phyloP scores from a whole-genome alignment of 306 rosid genomes.

The Trifolium fragiferum region DNA sequence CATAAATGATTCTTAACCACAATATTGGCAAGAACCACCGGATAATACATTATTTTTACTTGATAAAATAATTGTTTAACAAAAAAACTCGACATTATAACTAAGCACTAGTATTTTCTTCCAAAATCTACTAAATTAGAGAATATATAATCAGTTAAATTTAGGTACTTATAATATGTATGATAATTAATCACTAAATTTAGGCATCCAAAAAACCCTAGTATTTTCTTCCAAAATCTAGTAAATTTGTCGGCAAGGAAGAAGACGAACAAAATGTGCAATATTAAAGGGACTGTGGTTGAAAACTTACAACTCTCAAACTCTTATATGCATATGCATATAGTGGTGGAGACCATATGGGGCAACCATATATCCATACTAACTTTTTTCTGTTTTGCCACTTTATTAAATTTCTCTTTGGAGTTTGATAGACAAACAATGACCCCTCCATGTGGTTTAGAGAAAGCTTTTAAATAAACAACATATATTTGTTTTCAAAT shows the following conservation, averaged over 20 bases:
- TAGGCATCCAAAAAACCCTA: no score
- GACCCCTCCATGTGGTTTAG: constrained; percentile 88
- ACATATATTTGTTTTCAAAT: constrained; percentile 41
- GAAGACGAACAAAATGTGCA: constrained; percentile 44
- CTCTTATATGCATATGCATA: constrained; percentile 29
- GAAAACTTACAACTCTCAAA: constrained; percentile 23
- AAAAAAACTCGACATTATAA: no score
- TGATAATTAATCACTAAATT: no score
- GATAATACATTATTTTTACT: no score
- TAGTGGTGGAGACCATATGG: constrained; percentile 64
- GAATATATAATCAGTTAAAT: no score
- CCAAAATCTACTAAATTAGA: no score
- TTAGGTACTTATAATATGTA: no score
- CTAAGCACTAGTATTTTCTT: no score
- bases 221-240: constrained; percentile 23
- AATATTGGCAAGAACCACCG: no score
- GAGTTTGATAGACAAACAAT: constrained; percentile 65
- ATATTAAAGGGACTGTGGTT: constrained; percentile 30
- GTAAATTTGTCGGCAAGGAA: constrained; percentile 50
- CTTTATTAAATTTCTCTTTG: constrained; percentile 54
- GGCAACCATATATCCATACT: constrained; percentile 47
- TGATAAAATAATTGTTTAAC: no score
- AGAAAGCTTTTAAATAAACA: constrained; percentile 51
- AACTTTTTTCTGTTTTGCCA: constrained; percentile 40
- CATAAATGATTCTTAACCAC: no score